phyloP scores from a whole-genome alignment of 495 filamentous ascomycete genomes.

The Penicillium longicatenatum region DNA sequence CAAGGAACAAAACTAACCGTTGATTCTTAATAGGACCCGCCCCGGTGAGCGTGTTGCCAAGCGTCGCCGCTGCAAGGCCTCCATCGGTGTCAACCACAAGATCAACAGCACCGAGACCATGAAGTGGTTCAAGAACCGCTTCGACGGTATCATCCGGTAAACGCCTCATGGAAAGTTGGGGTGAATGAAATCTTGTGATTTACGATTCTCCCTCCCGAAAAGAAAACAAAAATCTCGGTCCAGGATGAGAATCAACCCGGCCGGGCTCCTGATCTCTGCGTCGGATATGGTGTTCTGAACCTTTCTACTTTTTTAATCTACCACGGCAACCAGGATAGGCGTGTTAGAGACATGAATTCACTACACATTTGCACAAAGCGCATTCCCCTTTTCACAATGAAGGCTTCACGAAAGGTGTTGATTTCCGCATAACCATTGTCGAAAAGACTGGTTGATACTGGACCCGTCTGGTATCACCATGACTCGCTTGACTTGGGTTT shows the following conservation, averaged over 20 bases:
- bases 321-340: constrained; percentile 47
- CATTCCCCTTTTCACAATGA: constrained; percentile 51
- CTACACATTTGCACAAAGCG: constrained; percentile 40
- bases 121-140: constrained; percentile 99
- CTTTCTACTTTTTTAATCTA: constrained; percentile 35
- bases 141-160: constrained; percentile 97
- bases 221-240: constrained; percentile 32
- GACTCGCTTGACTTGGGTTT: constrained; percentile 27
- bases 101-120: constrained; percentile 93
- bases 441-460: constrained; percentile 37
- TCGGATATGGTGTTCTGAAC: constrained; percentile 34
- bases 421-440: constrained; percentile 54
- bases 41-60: constrained; percentile 97
- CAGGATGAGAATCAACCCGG: constrained; percentile 20
- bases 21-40: constrained; percentile 63
- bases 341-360: constrained; percentile 50
- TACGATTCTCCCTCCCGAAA: constrained; percentile 35
- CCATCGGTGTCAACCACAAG: constrained; percentile 83
- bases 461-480: constrained; percentile 15
- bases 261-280: constrained; percentile 33
- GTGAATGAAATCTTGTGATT: constrained; percentile 36
- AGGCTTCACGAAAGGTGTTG: constrained; percentile 52
- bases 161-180: constrained; percentile 29
- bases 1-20: constrained; percentile 24
- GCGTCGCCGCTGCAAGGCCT: constrained; percentile 85